Conservation (phyloP, 768 basidiomycete genomes). For the Flagelloscypha sp. region DNA sequence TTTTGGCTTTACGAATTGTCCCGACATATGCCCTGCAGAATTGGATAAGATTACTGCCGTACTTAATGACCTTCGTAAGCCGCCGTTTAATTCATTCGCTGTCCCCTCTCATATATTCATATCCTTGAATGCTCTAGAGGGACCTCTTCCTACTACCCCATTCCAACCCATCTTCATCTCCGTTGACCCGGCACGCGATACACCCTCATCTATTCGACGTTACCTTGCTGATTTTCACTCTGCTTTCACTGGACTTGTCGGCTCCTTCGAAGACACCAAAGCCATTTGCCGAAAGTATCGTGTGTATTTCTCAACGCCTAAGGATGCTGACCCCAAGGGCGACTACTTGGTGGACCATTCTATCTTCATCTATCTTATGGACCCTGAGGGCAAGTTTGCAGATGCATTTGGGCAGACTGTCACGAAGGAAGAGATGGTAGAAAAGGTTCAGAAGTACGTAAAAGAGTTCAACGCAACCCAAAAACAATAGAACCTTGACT, state of each 20-base stretch:
- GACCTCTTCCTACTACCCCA: conserved; percentile 59
- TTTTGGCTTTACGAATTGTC: conserved; percentile 99
- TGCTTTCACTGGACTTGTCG: conserved; percentile 79
- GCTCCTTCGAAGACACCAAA: conserved; percentile 79
- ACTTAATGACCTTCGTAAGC: conserved; percentile 63
- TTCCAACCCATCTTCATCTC: conserved; percentile 89
- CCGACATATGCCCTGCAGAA: conserved; percentile 97
- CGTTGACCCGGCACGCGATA: conserved; percentile 93
- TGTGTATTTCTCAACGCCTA: conserved; percentile 96
- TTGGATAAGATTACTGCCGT: conserved; percentile 88
- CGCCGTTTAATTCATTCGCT: neutral
- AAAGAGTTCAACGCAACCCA: too few species aligned
- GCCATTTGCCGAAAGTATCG: conserved; percentile 90
- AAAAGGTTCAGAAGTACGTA: conserved; percentile 49
- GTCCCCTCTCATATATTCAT: conserved; percentile 1
- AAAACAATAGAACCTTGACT: too few species aligned
- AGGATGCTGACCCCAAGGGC: conserved; percentile 74
- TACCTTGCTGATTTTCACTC: conserved; percentile 88
- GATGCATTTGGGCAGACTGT: conserved; percentile 92
- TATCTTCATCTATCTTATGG: conserved; percentile 98
- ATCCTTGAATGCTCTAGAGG: conserved; percentile 25
- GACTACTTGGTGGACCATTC: conserved; percentile 98
- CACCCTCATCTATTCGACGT: conserved; percentile 45
- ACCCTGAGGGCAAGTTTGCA: conserved; percentile 87
- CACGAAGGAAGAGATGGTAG: conserved; percentile 57